Base-by-base conservation (phyloP, 2,329 filamentous ascomycete species). In the Ophiostoma quercus region DNA sequence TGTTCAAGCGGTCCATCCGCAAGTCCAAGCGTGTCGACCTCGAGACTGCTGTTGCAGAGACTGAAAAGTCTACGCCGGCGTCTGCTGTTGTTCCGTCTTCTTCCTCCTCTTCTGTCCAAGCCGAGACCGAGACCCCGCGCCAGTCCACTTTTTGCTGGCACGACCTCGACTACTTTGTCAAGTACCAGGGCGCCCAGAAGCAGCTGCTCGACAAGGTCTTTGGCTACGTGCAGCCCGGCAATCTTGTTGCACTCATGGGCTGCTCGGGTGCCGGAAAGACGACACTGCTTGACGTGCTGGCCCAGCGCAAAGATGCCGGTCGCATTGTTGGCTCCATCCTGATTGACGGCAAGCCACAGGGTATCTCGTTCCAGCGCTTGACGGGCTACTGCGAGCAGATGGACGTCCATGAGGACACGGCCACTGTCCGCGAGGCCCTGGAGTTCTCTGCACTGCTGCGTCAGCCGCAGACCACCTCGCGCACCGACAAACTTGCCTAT, bases 311-410 rank as follows among this genome's bases (percentile, higher is more conserved):
- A 14, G 93, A 91, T 0, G 94, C 94, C 88, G 94, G 94, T 79
- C 90, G 96, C 25, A 92, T 97, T 68, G 88, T 87, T 9, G 94
- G 94, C 69, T 90, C 95, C 74, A 95, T 96, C 89, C 79, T 88
- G n/a, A 85, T 88, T 11, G 84, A 88, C 71, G 86, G 86, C 47
- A 84, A 83, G 63, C 88, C 87, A 54, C 87, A 91, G 66, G 92
- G 96, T 74, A 84, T 84, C 54, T 93, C 91, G 0, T 97, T 97
- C 84, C 92, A 96, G 79, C 90, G 93, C 74, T 94, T 94, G 81
- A 96, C 92, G 0, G 93, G 93, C 67, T 96, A 96, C 75, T 93
- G 94, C 54, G 92, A 96, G 77, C 93, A 97, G 78, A 92, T 96
- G 78, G 94, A 97, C 85, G 84, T 97, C 19, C 94, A 97, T 77